phyloP scores from a whole-genome alignment of 331 rosid genomes.

The Dryas integrifolia region DNA sequence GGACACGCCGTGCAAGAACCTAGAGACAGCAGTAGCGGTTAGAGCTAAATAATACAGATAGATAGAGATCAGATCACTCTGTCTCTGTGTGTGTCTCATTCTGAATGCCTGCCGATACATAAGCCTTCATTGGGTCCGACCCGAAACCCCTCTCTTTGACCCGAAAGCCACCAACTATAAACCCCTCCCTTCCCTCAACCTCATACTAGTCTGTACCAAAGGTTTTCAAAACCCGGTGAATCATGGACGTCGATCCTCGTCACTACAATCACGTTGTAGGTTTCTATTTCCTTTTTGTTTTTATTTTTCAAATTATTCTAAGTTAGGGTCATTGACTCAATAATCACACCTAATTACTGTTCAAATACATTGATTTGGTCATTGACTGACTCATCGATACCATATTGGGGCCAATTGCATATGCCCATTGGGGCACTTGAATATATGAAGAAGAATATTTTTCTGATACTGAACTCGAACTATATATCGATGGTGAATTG shows the following conservation, averaged over 20 bases:
- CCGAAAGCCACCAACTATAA: not conserved
- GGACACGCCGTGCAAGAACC: no score
- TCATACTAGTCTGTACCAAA: not conserved
- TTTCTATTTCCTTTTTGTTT: constrained; percentile 9
- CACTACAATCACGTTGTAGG: constrained; percentile 65
- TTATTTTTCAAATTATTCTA: not conserved
- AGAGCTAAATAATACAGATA: not conserved
- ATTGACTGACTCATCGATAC: constrained; percentile 18
- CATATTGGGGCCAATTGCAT: constrained; percentile 7
- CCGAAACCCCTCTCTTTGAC: not conserved
- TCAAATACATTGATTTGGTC: not conserved
- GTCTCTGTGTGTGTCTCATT: not conserved
- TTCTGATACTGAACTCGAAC: no score
- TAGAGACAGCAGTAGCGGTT: not conserved
- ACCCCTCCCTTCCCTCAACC: not conserved
- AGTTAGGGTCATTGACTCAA: not conserved
- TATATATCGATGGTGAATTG: no score
- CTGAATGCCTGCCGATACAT: not conserved
- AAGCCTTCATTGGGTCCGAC: not conserved
- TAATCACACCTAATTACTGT: not conserved
- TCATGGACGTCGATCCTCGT: constrained; percentile 85
- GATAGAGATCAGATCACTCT: not conserved
- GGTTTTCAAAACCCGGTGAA: not conserved
- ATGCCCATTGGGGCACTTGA: not conserved
- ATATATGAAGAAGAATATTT: not conserved